Percentiles rank a stretch among this genome's conserved stretches.
Conservation (phyloP, 345 rosid genomes). For the Camelina hispida region DNA sequence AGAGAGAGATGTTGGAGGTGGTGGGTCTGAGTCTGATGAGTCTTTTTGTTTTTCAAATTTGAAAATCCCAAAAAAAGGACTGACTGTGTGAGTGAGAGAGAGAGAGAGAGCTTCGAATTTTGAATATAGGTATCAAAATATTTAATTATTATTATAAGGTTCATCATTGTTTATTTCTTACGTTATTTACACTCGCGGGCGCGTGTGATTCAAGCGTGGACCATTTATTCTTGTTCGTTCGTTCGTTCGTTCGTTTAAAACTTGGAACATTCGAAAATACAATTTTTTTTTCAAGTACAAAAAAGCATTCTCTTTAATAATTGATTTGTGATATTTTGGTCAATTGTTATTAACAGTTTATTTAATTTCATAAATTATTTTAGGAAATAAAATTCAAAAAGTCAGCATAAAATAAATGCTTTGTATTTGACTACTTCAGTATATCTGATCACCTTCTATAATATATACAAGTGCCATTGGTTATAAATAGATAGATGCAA, state of each 20-base stretch:
- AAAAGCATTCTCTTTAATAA: too few relatives aligned
- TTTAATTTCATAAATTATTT: too few relatives aligned
- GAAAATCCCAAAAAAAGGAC: not conserved
- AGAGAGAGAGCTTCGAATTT: too few relatives aligned
- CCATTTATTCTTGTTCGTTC: too few relatives aligned
- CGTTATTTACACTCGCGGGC: slow-evolving; percentile 13
- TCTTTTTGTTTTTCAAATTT: slow-evolving; percentile 28
- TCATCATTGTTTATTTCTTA: slow-evolving; percentile 5
- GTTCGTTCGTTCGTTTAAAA: too few relatives aligned
- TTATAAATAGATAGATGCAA: slow-evolving; percentile 29
- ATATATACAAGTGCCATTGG: not conserved
- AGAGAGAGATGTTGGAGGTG: not conserved
- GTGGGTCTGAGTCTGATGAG: slow-evolving; percentile 20
- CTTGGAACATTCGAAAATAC: too few relatives aligned
- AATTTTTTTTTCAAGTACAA: too few relatives aligned
- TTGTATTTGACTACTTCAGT: not conserved
- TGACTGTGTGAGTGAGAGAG: too few relatives aligned
- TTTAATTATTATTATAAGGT: too few relatives aligned
- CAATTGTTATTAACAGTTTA: too few relatives aligned
- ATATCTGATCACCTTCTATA: slow-evolving; percentile 26
- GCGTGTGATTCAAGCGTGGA: slow-evolving; percentile 8
- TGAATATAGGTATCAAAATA: slow-evolving; percentile 5
- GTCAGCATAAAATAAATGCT: not conserved
- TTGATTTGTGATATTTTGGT: too few relatives aligned
- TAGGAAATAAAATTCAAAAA: too few relatives aligned